Evolutionary conservation across 1,284 basidiomycete genomes (phyloP).

Genomic region (Schizophyllum commune): DNA sequence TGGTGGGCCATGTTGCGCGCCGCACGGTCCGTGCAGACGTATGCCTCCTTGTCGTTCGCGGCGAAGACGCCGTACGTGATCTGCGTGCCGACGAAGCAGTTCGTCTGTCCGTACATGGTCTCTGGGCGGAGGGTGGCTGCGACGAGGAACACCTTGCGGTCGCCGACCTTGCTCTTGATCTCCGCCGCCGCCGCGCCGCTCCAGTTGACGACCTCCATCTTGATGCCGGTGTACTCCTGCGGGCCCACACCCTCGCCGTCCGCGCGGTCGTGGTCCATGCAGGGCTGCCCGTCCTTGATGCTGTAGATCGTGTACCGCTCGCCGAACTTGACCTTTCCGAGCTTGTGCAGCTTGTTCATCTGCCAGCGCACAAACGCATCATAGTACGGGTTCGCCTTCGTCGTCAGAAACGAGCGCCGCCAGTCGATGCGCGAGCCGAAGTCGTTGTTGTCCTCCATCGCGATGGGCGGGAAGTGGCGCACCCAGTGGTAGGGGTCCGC

Average conservation of each 20-base stretch:
- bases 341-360: constrained; percentile 83
- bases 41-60: constrained; percentile 82
- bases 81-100: constrained; percentile 90
- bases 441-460: constrained; percentile 77
- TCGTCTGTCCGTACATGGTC: constrained; percentile 99
- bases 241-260: constrained; percentile 95
- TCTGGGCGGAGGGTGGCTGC: constrained; percentile 96
- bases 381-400: constrained; percentile 95
- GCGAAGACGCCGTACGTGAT: constrained; percentile 94
- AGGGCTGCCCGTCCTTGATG: constrained; percentile 98
- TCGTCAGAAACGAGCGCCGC: constrained; percentile 93
- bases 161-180: constrained; percentile 63
- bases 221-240: constrained; percentile 94
- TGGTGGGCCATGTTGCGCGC: constrained; percentile 99
- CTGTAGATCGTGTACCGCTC: constrained; percentile 99
- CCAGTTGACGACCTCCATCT: constrained; percentile 92
- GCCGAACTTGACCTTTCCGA: constrained; percentile 95
- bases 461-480: constrained; percentile 94
- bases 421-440: constrained; percentile 97
- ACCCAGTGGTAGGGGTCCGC: constrained; percentile 93
- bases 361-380: constrained; percentile 99
- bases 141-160: constrained; percentile 84
- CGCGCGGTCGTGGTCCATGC: constrained; percentile 99
- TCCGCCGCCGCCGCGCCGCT: constrained; percentile 51
- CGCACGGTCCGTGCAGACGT: constrained; percentile 83